Percentiles rank a stretch among this genome's conserved stretches.
These are phyloP conservation scores for Trichoderma orchidacearum DNA, from an alignment of 495 filamentous ascomycete genomes.

Conservation along the genomic window DNA sequence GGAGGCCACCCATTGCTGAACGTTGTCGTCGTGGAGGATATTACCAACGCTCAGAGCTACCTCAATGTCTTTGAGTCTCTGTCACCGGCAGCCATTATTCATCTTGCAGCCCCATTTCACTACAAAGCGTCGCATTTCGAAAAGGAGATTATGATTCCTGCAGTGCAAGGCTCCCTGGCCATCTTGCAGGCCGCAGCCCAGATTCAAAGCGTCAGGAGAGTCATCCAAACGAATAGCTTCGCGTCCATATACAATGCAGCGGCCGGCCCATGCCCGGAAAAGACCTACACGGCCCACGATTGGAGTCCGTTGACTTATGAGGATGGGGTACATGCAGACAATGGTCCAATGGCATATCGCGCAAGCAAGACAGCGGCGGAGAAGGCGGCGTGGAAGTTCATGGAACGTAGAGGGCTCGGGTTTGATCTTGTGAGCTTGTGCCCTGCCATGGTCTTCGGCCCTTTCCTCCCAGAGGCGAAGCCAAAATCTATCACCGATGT, in stretches of 20 bases:
- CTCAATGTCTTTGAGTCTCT: conserved; percentile 12
- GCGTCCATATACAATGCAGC: conserved; percentile 41
- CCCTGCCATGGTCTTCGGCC: conserved; percentile 31
- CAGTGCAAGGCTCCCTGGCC: conserved; percentile 55
- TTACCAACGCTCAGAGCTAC: conserved; percentile 16
- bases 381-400: conserved; percentile 29
- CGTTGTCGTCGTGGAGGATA: conserved; percentile 19
- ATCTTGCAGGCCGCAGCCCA: conserved; percentile 40
- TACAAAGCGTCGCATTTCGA: conserved; percentile 39
- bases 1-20: conserved; percentile 54
- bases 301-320: conserved; percentile 59
- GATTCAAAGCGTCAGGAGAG: conserved; percentile 47
- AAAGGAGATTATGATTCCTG: conserved; percentile 53
- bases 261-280: conserved; percentile 31
- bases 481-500: conserved; percentile 13
- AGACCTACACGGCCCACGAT: conserved; percentile 45
- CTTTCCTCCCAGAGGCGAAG: conserved; percentile 14
- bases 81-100: neutral
- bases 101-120: conserved; percentile 36
- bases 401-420: conserved; percentile 12
- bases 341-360: conserved; percentile 38
- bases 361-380: conserved; percentile 40
- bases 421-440: conserved; percentile 32
- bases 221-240: conserved; percentile 53
- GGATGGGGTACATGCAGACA: conserved; percentile 30